phyloP scores from a whole-genome alignment of 352 stramenopile species.

The Pelagophyceae sp. region DNA sequence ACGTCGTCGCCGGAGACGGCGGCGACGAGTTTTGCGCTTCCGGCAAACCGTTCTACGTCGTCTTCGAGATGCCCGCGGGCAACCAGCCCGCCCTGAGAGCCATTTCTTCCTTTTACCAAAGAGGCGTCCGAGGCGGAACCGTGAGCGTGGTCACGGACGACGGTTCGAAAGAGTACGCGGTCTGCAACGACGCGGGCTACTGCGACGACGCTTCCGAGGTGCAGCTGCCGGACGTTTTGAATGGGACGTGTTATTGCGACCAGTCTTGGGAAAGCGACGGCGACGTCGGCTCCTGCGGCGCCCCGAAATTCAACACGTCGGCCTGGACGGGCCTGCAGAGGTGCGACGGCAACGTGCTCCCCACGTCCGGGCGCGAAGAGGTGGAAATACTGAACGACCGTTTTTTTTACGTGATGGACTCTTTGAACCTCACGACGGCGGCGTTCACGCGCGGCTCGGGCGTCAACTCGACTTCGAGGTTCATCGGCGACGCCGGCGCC shows the following conservation, averaged over 20 bases:
- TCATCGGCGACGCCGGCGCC: background rate
- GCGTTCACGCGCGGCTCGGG: background rate
- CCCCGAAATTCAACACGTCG: constrained; percentile 24
- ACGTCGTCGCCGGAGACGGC: background rate
- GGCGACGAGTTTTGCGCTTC: background rate
- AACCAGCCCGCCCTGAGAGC: background rate
- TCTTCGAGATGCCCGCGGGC: background rate
- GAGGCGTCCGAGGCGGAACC: background rate
- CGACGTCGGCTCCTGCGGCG: constrained; percentile 23
- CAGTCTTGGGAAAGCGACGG: constrained; percentile 22
- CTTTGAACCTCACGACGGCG: background rate
- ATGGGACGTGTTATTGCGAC: constrained; percentile 29
- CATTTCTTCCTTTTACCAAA: background rate
- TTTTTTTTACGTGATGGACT: background rate
- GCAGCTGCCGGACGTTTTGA: background rate
- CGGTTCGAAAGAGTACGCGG: background rate
- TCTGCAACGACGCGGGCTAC: constrained; percentile 17
- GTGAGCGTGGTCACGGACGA: background rate
- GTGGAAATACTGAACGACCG: constrained; percentile 12
- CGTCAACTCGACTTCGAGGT: constrained; percentile 1
- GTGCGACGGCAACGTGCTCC: constrained; percentile 22
- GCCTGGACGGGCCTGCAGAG: constrained; percentile 24
- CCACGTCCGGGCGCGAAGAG: background rate
- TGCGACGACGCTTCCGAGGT: background rate
- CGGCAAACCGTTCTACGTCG: background rate